phyloP scores from a whole-genome alignment of 257 asterid genomes.

The Solanum lycopersicoides region DNA sequence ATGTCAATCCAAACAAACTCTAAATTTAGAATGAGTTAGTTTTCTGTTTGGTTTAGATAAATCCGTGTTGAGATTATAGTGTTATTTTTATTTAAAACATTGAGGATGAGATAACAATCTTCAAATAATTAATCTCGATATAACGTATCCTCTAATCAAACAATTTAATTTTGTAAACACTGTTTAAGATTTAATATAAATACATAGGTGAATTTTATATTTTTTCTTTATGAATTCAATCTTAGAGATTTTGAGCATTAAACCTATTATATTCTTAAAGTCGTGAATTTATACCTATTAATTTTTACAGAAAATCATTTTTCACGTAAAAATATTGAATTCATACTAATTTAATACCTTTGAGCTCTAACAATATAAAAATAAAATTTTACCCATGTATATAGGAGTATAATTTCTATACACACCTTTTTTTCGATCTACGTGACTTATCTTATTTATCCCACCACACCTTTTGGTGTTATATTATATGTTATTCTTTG shows the following conservation, averaged over 20 bases:
- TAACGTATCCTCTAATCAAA: background rate
- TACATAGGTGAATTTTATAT: too few relatives aligned
- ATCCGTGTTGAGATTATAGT: fast-evolving
- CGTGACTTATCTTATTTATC: background rate
- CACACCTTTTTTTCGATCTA: background rate
- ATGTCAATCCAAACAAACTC: too few relatives aligned
- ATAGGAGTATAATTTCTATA: background rate
- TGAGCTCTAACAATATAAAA: background rate
- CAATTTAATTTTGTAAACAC: background rate
- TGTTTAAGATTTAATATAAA: background rate
- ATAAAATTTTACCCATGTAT: background rate
- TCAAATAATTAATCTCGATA: too few relatives aligned
- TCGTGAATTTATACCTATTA: too few relatives aligned
- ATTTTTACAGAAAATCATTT: too few relatives aligned
- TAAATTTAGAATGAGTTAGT: background rate
- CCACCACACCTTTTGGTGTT: background rate
- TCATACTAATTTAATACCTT: background rate
- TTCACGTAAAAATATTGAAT: too few relatives aligned
- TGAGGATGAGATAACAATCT: background rate
- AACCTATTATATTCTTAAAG: too few relatives aligned
- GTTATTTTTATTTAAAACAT: background rate
- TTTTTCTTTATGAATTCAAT: background rate
- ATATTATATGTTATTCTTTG: background rate
- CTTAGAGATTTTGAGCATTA: too few relatives aligned
- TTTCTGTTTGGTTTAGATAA: background rate